phyloP scores from a whole-genome alignment of 2,329 filamentous ascomycete species.

The Hypoxylon sp. region DNA sequence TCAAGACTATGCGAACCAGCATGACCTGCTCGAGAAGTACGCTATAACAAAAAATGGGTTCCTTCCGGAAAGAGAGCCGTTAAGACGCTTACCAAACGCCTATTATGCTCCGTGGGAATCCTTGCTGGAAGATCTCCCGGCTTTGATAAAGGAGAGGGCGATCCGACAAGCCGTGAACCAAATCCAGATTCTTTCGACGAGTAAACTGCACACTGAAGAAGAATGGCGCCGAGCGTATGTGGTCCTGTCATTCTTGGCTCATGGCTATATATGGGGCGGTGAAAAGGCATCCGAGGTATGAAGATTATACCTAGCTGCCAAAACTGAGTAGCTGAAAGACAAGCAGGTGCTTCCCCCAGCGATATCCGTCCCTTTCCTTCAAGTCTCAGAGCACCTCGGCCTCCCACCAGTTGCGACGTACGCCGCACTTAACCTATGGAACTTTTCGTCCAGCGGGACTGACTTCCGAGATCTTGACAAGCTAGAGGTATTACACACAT shows the following conservation, averaged over 20 bases:
- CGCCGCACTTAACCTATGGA: slow-evolving; percentile 89
- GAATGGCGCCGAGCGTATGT: slow-evolving; percentile 79
- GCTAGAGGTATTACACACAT: slow-evolving; percentile 79
- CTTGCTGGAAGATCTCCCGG: slow-evolving; percentile 71
- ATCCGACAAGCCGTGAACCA: slow-evolving; percentile 68
- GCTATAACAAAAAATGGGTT: slow-evolving; percentile 69
- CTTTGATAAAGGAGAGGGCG: slow-evolving; percentile 70
- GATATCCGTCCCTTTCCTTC: slow-evolving; percentile 81
- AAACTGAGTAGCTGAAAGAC: slow-evolving; percentile 34
- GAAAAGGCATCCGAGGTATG: slow-evolving; percentile 77
- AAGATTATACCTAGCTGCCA: not conserved
- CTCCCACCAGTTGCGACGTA: slow-evolving; percentile 93
- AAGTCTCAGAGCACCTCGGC: slow-evolving; percentile 78
- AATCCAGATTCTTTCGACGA: slow-evolving; percentile 70
- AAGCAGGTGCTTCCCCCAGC: slow-evolving; percentile 75
- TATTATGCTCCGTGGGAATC: slow-evolving; percentile 78
- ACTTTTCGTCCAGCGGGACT: slow-evolving; percentile 72
- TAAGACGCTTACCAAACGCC: slow-evolving; percentile 68
- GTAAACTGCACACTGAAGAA: slow-evolving; percentile 66
- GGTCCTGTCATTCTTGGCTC: slow-evolving; percentile 73
- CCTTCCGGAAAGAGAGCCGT: slow-evolving; percentile 70
- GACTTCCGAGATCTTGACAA: slow-evolving; percentile 76
- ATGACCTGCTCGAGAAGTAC: slow-evolving; percentile 60
- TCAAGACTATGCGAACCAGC: not conserved
- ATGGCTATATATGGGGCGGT: slow-evolving; percentile 92